Evolutionary conservation across 257 asterid species (phyloP), one percentile per base, ranked within the genome.

Genomic region (Solanum corneliomulleri): DNA sequence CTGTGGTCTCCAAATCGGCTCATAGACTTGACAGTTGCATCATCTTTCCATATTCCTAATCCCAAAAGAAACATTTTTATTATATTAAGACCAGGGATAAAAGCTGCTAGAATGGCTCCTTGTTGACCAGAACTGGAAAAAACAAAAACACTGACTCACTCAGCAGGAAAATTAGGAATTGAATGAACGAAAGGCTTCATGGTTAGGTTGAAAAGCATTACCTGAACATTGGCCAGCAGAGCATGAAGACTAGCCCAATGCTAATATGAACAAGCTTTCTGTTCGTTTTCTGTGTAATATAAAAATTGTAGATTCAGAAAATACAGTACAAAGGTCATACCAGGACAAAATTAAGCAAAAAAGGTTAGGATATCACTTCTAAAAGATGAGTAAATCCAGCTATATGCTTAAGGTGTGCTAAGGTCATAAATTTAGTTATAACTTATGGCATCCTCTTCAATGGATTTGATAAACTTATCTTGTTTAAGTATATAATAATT

Each of bases 151-250:
- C 33, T 33, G 7, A 62, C 66, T 52, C 41, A 68, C 35, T 72
- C 81, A 42, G 42, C 35, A 44, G 16, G 37, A 25, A 81, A 42
- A 81, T 42, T 64, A 71, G 64, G 31, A 29, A 85, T 18, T 35
- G 37, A 86, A 44, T 70, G 80, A 41, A 85, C 33, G 81, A 71
- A 71, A 86, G 49, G 91, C 93, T 94, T 94, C 91, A 92, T 92
- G 87, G 90, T 90, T 70, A 93, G 91, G 89, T 92, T 93, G 93
- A 90, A 81, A 35, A 49, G 39, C 85, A 35, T 78, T 92, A 97
- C 99, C 99, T 97, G 98, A 97, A 97, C 98, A 97, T 93, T 52
- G 98, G 99, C 99, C 99, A 97, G 94, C 98, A 97, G 85, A 94
- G 96, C 97, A 94, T 94, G 98, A 97, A 97, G 45, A 92, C 96